phyloP scores from a whole-genome alignment of 2,329 filamentous ascomycete species.

The Westerdykella sp. region DNA sequence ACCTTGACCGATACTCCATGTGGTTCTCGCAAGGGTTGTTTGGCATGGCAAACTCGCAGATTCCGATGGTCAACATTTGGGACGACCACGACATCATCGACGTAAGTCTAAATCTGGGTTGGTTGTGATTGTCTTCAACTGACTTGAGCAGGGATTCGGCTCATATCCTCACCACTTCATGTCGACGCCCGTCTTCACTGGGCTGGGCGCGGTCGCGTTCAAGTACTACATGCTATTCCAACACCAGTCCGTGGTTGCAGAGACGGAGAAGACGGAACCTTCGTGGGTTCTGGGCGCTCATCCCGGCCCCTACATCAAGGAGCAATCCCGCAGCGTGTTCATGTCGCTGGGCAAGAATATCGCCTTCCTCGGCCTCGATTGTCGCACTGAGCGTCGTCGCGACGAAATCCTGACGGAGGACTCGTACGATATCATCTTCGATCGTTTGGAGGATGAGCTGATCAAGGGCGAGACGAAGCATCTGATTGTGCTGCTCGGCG shows the following conservation, averaged over 20 bases:
- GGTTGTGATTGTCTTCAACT: constrained; percentile 5
- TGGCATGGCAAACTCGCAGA: constrained; percentile 85
- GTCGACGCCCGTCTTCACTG: constrained; percentile 81
- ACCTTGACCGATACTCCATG: constrained; percentile 78
- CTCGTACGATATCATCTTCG: constrained; percentile 81
- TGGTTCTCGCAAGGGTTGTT: constrained; percentile 98
- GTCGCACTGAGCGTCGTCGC: constrained; percentile 80
- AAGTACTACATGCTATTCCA: constrained; percentile 99
- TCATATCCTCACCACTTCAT: constrained; percentile 92
- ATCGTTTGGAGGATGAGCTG: constrained; percentile 74
- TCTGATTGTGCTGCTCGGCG: constrained; percentile 76
- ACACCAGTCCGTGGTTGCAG: constrained; percentile 78
- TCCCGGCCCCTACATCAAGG: constrained; percentile 84
- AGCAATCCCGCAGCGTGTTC: constrained; percentile 79
- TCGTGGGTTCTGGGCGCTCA: constrained; percentile 80
- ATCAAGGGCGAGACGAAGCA: constrained; percentile 81
- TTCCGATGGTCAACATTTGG: constrained; percentile 97
- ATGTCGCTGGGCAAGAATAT: constrained; percentile 74
- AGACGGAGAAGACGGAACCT: constrained; percentile 76
- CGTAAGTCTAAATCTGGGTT: constrained; percentile 19
- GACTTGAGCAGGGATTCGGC: constrained; percentile 63
- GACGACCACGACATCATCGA: constrained; percentile 71
- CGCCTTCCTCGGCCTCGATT: constrained; percentile 80
- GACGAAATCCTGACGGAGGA: constrained; percentile 73
- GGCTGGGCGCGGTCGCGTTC: constrained; percentile 84